Conservation (phyloP, 2,329 filamentous ascomycete species). For the Xylaria sp. region DNA sequence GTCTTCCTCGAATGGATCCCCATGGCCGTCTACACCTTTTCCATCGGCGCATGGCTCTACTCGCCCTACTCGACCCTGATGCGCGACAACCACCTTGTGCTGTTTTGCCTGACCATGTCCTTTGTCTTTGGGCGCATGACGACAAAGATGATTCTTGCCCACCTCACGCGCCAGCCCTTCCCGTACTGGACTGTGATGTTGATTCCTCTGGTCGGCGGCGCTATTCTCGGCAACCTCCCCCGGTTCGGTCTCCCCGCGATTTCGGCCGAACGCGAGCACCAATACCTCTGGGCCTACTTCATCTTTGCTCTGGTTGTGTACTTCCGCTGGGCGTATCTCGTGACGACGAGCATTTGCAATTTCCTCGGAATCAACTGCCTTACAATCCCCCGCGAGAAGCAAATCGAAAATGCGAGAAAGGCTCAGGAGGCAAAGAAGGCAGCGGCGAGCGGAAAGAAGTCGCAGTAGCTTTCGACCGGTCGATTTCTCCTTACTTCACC, state of each 20-base stretch:
- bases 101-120: slow-evolving; percentile 91
- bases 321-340: slow-evolving; percentile 85
- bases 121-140: slow-evolving; percentile 98
- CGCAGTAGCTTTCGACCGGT: slow-evolving; percentile 17
- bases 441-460: slow-evolving; percentile 30
- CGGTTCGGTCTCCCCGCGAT: slow-evolving; percentile 65
- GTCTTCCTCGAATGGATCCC: slow-evolving; percentile 93
- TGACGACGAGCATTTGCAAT: slow-evolving; percentile 84
- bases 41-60: slow-evolving; percentile 78
- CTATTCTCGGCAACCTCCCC: slow-evolving; percentile 76
- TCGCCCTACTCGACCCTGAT: slow-evolving; percentile 81
- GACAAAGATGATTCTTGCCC: slow-evolving; percentile 96
- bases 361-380: slow-evolving; percentile 93
- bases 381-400: slow-evolving; percentile 68
- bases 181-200: slow-evolving; percentile 95
- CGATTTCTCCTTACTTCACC: background rate
- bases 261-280: slow-evolving; percentile 61
- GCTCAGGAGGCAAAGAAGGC: slow-evolving; percentile 21
- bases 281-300: slow-evolving; percentile 81
- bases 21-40: slow-evolving; percentile 72
- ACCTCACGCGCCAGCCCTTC: slow-evolving; percentile 88
- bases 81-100: slow-evolving; percentile 76
- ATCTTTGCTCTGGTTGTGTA: slow-evolving; percentile 80
- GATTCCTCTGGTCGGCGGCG: slow-evolving; percentile 78
- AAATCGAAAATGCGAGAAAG: slow-evolving; percentile 48